These are phyloP conservation scores for Monosporascus sp. DNA, from an alignment of 2,329 filamentous ascomycete genomes.

Conservation along the genomic window DNA sequence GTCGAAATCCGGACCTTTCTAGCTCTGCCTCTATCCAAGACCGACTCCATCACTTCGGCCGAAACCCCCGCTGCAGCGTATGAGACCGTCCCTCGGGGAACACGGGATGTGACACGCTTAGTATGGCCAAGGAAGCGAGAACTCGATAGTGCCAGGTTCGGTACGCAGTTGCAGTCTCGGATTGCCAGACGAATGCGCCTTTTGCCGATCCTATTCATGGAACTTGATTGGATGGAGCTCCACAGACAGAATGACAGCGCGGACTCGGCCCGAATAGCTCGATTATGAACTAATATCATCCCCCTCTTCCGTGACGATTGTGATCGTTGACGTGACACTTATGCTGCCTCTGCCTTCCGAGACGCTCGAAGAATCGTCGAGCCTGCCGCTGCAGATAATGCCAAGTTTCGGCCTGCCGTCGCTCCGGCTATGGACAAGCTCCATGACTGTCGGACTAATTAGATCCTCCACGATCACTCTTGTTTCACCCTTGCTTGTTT, in stretches of 20 bases:
- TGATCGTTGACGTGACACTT: constrained; percentile 19
- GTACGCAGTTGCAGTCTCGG: too few species aligned
- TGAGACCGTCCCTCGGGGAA: too few species aligned
- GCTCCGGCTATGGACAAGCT: constrained; percentile 10
- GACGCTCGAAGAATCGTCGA: constrained; percentile 25
- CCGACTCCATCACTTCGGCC: too few species aligned
- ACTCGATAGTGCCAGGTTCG: too few species aligned
- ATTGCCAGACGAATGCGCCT: background rate
- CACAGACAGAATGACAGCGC: background rate
- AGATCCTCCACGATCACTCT: constrained; percentile 18
- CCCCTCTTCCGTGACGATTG: constrained; percentile 2
- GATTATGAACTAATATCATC: background rate
- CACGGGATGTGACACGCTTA: too few species aligned
- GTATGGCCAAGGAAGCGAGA: too few species aligned
- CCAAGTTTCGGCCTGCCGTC: constrained; percentile 18
- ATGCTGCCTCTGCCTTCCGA: constrained; percentile 22
- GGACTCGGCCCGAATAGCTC: background rate
- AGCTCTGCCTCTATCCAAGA: too few species aligned
- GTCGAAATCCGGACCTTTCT: too few species aligned
- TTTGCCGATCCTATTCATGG: too few species aligned
- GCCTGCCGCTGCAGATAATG: constrained; percentile 25
- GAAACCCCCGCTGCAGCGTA: too few species aligned
- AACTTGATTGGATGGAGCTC: too few species aligned
- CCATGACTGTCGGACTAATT: constrained; percentile 23
- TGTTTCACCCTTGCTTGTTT: constrained; percentile 8